Base-by-base conservation (phyloP, 352 stramenopile genomes). In the Globisporangium heterothallicum region DNA sequence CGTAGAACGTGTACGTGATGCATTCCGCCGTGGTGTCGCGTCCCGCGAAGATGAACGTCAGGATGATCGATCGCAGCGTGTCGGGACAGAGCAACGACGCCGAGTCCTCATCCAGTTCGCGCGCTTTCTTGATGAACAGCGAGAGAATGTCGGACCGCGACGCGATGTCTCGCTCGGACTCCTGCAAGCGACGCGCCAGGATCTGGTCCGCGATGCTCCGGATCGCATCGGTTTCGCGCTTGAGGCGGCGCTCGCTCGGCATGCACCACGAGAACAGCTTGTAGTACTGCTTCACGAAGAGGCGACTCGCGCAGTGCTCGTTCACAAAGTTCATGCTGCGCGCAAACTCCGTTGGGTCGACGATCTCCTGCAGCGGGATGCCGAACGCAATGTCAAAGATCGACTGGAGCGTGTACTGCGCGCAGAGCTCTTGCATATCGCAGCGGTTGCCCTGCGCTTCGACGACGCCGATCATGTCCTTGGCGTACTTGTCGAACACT, bases 261-360 rank as follows among this genome's bases (percentile, higher is more conserved):
- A 88, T 84, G 49, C 63, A 14, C 74, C 77, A 86, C 19, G 60
- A 49, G 26, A 84, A 44, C 38, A 72, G 43, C 45, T 82, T 80
- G 58, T 86, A 88, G 61, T 85, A 76, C 34, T 83, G 77, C 42
- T 83, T 79, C 36, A 78, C 63, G 53, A 86, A 83, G 12, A 84
- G 61, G 10, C 72, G 65, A 16, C 70, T 68, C 0, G 72, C 72
- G n/a, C 70, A 81, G 54, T 84, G 69, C 32, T 68, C 61, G 46
- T 84, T 80, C 14, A 79, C 65, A 42, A 72, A 74, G 42, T 76
- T 59, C 64, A 92, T 88, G 42, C 61, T 56, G 12, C 51, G 34
- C 6, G 73, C 74, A 54, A 82, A 78, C 1, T 68, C 53, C 0
- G 58, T 40, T 13, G 59, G 49, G 16, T 74, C 52, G 12, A 66